Evolutionary conservation across 805 yeast genomes (phyloP), one percentile per base, ranked within the genome.

Genomic region (Dipodascus albidus): DNA sequence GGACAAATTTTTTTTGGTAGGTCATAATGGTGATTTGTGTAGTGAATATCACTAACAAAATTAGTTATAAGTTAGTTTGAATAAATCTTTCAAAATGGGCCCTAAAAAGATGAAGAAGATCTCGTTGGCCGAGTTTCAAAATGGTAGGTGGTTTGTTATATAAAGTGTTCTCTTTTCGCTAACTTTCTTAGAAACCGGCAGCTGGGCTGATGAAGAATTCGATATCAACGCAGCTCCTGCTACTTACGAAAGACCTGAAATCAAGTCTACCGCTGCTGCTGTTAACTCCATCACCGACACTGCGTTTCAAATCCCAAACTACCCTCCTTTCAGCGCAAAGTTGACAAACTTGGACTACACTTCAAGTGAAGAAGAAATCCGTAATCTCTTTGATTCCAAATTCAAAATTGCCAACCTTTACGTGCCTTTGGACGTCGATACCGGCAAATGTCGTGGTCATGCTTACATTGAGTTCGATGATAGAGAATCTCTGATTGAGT

Each of bases 321-420:
- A 72, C 52, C 89, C 97, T 19, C 99, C 99, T 53, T 93, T 70
- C 76, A 84, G 86, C 63, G 97, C 96, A n/a, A 81, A 87, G 67
- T 76, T 91, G 60, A 80, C 80, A 66, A 89, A 90, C 72, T 79
- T 93, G 65, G 87, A 96, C 56, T 85, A 86, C 82, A 90, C 85
- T 55, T 78, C 80, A 48, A 69, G 74, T 49, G 97, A 91, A 68
- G 80, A 74, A 38, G 78, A 74, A 52, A 52, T 72, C 23, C 55
- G 58, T 24, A 65, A 62, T 23, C 64, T 66, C 54, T 69, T 72
- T 54, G 59, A 51, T 15, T 57, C 58, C 62, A 81, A 78, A 60
- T 71, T 74, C 21, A 68, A 68, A 41, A 73, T 67, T 52, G 74
- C 81, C 51, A 79, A 87, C 54, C 71, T 74, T 49, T 83, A 82